Evolutionary conservation across 73 alveolate species (phyloP), one percentile per base, ranked within the genome.

Genomic region (Paramecium biaurelia): DNA sequence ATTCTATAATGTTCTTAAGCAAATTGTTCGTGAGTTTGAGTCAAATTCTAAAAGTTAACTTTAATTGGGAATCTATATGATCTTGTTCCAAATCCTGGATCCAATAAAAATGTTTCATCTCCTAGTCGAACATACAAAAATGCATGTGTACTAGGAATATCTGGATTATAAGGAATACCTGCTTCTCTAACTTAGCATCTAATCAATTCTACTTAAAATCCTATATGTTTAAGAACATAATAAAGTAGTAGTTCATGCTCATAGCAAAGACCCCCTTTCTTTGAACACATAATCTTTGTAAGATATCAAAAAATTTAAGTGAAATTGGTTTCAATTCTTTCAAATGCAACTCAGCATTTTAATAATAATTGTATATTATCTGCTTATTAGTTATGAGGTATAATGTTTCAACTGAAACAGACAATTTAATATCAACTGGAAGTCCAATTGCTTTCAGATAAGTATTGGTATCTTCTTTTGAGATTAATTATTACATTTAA

Each of bases 81-180:
- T 67, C 84, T 67, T 12, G 84, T 23, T 15, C 84, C 84, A 32
- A 67, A 67, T 30, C 84, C 84, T 30, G 84, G 84, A 67, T 67
- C 84, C 26, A 67, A 11, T 15, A 67, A 12, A 67, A 14, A 67
- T 32, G 38, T 26, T 7, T 67, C 84, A 67, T 67, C 84, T 12
- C 45, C 26, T 3, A 67, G 4, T 14, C 1, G 0, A 23, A 67
- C 23, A 67, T 21, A 41, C 21, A 67, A 67, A 67, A 67, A 67
- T 12, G 84, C 84, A 67, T 67, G 84, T 7, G 84, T 32, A 15
- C 84, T 67, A 3, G 24, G 8, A 30, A 30, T 8, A 12, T 67
- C 84, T 11, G 84, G 84, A 67, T 67, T 67, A 6, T 67, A 67
- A 11, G 21, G 49, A 20, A 24, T 38, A 38, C 47, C 84, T 5